These are phyloP conservation scores for Podospora bellae-mahoneyi DNA, from an alignment of 495 filamentous ascomycete genomes.

Conservation along the genomic window DNA sequence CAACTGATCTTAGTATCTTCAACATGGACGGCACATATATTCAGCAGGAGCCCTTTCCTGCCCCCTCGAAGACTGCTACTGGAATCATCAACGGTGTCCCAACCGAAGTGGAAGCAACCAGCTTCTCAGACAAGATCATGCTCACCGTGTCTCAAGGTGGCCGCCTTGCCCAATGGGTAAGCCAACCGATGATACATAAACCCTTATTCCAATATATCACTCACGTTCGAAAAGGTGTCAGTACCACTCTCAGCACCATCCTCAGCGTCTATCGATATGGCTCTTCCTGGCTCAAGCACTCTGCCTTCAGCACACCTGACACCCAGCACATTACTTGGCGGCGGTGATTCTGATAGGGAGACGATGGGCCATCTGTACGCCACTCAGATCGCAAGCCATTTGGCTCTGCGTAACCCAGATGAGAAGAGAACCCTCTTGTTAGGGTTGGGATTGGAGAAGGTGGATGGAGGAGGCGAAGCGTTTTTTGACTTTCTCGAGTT, in stretches of 20 bases:
- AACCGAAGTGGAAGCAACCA: slow-evolving; percentile 67
- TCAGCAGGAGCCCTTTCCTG: slow-evolving; percentile 65
- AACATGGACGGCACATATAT: slow-evolving; percentile 25
- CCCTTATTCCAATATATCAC: slow-evolving; percentile 6
- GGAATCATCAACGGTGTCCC: slow-evolving; percentile 61
- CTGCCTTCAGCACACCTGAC: slow-evolving; percentile 79
- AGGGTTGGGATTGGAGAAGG: slow-evolving; percentile 71
- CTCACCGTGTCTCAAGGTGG: slow-evolving; percentile 85
- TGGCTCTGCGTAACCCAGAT: slow-evolving; percentile 65
- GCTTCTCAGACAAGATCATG: slow-evolving; percentile 89
- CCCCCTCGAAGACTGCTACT: slow-evolving; percentile 61
- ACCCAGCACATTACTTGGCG: slow-evolving; percentile 85
- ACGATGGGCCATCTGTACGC: slow-evolving; percentile 82
- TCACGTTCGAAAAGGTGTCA: slow-evolving; percentile 60
- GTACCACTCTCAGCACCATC: slow-evolving; percentile 73
- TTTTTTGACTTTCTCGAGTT: slow-evolving; percentile 85
- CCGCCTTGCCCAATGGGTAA: slow-evolving; percentile 86
- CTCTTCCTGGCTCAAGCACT: slow-evolving; percentile 52
- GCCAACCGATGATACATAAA: slow-evolving; percentile 22
- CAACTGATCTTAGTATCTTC: neutral
- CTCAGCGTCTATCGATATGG: slow-evolving; percentile 54
- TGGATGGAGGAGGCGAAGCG: slow-evolving; percentile 60
- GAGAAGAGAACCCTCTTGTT: slow-evolving; percentile 79
- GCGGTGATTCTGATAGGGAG: slow-evolving; percentile 72
- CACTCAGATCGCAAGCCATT: slow-evolving; percentile 78